Percentiles rank a stretch among this genome's conserved stretches.
Evolutionary conservation across 1,284 basidiomycete species (phyloP).

Genomic region (Rhizopogon hawkerae): DNA sequence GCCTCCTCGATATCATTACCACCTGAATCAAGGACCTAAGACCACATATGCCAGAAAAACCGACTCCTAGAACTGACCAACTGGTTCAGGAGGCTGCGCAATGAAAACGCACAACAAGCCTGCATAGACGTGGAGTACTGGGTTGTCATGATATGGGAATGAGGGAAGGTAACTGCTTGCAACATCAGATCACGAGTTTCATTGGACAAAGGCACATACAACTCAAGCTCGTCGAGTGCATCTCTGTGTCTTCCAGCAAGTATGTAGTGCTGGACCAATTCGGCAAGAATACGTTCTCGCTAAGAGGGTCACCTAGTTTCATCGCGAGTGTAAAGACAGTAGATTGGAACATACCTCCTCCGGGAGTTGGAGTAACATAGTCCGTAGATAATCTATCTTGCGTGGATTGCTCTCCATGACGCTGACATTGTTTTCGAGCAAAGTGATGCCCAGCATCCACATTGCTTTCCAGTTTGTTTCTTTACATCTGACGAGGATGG

Average conservation of each 20-base stretch:
- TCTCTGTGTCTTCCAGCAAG: slow-evolving; percentile 47
- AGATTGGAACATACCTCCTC: slow-evolving; percentile 43
- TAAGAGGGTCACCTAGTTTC: slow-evolving; percentile 22
- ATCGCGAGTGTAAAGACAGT: background rate
- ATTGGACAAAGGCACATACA: slow-evolving; percentile 41
- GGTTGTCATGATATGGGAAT: slow-evolving; percentile 77
- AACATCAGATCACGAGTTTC: slow-evolving; percentile 9
- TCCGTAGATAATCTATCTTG: slow-evolving; percentile 54
- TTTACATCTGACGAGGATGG: slow-evolving; percentile 73
- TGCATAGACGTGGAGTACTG: slow-evolving; percentile 73
- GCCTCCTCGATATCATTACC: background rate
- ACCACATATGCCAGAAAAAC: background rate
- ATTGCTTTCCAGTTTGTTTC: slow-evolving; percentile 71
- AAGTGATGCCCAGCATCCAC: slow-evolving; percentile 64
- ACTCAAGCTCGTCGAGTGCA: slow-evolving; percentile 77
- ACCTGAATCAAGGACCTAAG: background rate
- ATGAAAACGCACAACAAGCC: slow-evolving; percentile 64
- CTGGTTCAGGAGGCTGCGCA: slow-evolving; percentile 31
- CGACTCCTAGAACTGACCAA: slow-evolving; percentile 3
- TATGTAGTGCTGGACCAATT: slow-evolving; percentile 65
- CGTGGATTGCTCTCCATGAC: slow-evolving; percentile 26
- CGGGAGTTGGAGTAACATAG: slow-evolving; percentile 59
- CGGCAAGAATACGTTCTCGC: slow-evolving; percentile 68
- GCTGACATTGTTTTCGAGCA: slow-evolving; percentile 37
- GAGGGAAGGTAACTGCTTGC: slow-evolving; percentile 67